A percentile compares a stretch with the other conserved stretches of the same genome.
Conservation (phyloP, 2,329 filamentous ascomycete genomes). For the Colletotrichum aenigma region DNA sequence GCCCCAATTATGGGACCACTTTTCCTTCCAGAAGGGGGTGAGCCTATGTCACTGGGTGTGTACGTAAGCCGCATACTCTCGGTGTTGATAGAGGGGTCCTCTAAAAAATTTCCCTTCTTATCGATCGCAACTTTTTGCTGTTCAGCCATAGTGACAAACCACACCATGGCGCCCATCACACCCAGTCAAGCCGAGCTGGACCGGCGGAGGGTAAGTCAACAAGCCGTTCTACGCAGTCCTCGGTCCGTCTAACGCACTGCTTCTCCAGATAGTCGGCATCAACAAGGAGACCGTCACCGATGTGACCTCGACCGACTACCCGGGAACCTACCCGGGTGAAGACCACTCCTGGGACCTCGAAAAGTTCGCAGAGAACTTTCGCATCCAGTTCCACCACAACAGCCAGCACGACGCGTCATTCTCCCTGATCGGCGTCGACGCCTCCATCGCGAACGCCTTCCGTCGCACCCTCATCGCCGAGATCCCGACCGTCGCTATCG, state of each 20-base stretch:
- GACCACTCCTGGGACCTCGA: slow-evolving; percentile 80
- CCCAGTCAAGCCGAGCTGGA: slow-evolving; percentile 62
- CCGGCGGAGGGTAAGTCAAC: slow-evolving; percentile 58
- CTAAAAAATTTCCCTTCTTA: slow-evolving; percentile 21
- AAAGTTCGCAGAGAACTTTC: slow-evolving; percentile 72
- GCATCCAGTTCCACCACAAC: slow-evolving; percentile 85
- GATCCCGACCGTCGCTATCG: slow-evolving; percentile 92
- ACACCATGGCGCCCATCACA: slow-evolving; percentile 46
- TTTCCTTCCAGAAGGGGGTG: background rate
- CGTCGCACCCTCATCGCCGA: slow-evolving; percentile 94
- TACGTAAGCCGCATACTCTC: slow-evolving; percentile 12
- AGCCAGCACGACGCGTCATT: slow-evolving; percentile 79
- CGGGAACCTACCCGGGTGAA: slow-evolving; percentile 88
- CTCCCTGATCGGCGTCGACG: slow-evolving; percentile 90
- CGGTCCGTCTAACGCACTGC: background rate
- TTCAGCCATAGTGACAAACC: slow-evolving; percentile 10
- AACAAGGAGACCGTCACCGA: slow-evolving; percentile 90
- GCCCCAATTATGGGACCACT: background rate
- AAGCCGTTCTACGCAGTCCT: slow-evolving; percentile 17
- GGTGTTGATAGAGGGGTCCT: slow-evolving; percentile 21
- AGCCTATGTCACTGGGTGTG: background rate
- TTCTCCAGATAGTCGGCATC: slow-evolving; percentile 76
- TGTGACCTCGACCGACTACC: slow-evolving; percentile 89
- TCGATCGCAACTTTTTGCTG: slow-evolving; percentile 17
- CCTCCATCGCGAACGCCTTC: slow-evolving; percentile 94